phyloP scores from a whole-genome alignment of 257 asterid genomes.

The Solanum verrucosum region DNA sequence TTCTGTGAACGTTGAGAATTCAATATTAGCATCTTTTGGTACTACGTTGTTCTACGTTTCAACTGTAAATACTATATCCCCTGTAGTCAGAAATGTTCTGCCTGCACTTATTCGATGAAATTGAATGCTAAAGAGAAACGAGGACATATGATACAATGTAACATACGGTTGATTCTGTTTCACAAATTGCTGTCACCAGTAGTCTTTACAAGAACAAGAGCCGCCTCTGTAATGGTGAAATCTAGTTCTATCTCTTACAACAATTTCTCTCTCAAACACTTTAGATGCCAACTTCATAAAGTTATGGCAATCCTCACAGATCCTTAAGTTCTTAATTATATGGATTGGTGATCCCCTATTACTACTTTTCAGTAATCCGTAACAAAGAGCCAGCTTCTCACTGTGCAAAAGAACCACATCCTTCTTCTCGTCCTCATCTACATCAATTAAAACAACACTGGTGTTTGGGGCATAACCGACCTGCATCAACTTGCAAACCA shows the following conservation, averaged over 20 bases:
- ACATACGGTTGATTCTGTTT: background rate
- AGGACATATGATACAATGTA: background rate
- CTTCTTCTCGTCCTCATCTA: conserved; percentile 46
- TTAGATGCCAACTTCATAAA: conserved; percentile 61
- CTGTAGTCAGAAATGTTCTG: background rate
- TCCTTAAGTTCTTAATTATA: conserved; percentile 56
- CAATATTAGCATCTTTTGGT: background rate
- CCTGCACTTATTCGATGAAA: background rate
- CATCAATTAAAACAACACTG: conserved; percentile 37
- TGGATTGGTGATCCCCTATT: conserved; percentile 31
- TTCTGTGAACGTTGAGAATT: background rate
- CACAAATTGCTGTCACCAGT: conserved; percentile 28
- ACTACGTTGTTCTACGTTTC: background rate
- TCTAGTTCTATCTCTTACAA: conserved; percentile 63
- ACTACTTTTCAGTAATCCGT: conserved; percentile 28
- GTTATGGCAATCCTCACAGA: conserved; percentile 65
- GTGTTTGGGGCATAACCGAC: conserved; percentile 49
- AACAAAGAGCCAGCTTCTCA: conserved; percentile 52
- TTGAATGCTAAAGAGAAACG: background rate
- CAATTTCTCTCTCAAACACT: conserved; percentile 37
- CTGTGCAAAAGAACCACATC: conserved; percentile 57
- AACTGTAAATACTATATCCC: background rate
- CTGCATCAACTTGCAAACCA: conserved; percentile 32
- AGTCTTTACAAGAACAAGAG: conserved; percentile 60
- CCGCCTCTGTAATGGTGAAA: conserved; percentile 63